Conservation (phyloP, 1,284 basidiomycete genomes). For the Melampsora americana region DNA sequence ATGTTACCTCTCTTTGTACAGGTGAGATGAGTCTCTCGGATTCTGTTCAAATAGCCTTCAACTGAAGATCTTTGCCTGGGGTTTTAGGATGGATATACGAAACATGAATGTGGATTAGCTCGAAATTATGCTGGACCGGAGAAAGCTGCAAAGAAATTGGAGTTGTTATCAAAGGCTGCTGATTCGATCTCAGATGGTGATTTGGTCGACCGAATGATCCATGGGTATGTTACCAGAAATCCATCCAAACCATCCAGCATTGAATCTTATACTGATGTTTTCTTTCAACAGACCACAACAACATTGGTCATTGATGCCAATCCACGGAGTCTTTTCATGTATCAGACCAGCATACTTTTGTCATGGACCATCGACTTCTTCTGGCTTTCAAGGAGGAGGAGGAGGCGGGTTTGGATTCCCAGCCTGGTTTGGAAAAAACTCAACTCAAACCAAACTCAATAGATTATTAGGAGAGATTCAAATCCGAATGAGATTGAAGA, state of each 20-base stretch:
- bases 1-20: slow-evolving; percentile 94
- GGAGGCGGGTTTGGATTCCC: slow-evolving; percentile 64
- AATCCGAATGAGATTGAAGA: slow-evolving; percentile 86
- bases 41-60: no score
- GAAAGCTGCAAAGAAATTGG: slow-evolving; percentile 65
- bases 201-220: slow-evolving; percentile 88
- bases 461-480: slow-evolving; percentile 85
- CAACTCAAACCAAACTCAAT: slow-evolving; percentile 77
- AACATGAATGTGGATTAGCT: slow-evolving; percentile 68
- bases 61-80: no score
- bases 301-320: slow-evolving; percentile 91
- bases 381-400: slow-evolving; percentile 58
- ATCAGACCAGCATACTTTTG: slow-evolving; percentile 77
- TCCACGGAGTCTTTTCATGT: slow-evolving; percentile 85
- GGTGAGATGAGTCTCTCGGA: no score
- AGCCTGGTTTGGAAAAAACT: slow-evolving; percentile 94
- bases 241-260: neutral
- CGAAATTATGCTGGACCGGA: slow-evolving; percentile 62
- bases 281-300: slow-evolving; percentile 69
- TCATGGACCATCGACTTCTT: slow-evolving; percentile 65
- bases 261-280: neutral
- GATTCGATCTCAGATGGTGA: slow-evolving; percentile 92
- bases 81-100: slow-evolving; percentile 83
- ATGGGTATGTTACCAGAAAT: slow-evolving; percentile 63
- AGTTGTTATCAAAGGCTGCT: slow-evolving; percentile 75